A percentile compares a stretch with the other conserved stretches of the same genome.
These are phyloP conservation scores for Silene uniflora DNA, from an alignment of 148 eudicot genomes.

Conservation along the genomic window DNA sequence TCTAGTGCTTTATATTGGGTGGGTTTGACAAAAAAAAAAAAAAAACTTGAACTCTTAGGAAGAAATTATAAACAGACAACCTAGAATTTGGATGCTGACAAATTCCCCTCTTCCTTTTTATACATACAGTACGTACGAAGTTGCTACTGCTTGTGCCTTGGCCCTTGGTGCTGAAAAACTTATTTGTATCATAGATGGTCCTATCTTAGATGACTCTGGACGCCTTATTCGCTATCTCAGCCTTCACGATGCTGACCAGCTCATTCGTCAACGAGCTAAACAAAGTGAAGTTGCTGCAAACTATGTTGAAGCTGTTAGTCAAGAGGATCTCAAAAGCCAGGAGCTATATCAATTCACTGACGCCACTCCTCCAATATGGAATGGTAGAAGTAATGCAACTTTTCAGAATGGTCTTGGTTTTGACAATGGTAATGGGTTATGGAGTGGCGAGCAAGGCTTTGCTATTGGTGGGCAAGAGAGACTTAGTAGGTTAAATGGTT, in stretches of 20 bases:
- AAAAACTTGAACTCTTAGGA: constrained; percentile 2
- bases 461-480: constrained; percentile 97
- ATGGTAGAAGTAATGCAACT: constrained; percentile 50
- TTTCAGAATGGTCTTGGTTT: constrained; percentile 98
- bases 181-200: constrained; percentile 89
- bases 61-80: neutral
- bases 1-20: neutral
- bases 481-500: constrained; percentile 68
- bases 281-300: constrained; percentile 97
- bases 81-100: constrained; percentile 3
- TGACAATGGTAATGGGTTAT: constrained; percentile 74
- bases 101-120: constrained; percentile 6
- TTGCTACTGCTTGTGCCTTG: constrained; percentile 95
- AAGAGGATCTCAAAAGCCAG: constrained; percentile 46
- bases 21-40: neutral
- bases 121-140: constrained; percentile 76
- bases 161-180: constrained; percentile 97
- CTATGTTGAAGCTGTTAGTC: constrained; percentile 85
- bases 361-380: constrained; percentile 28
- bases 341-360: constrained; percentile 39
- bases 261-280: constrained; percentile 80
- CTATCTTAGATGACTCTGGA: constrained; percentile 78
- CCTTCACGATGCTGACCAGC: constrained; percentile 80
- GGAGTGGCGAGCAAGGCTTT: constrained; percentile 88
- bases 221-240: constrained; percentile 78